Conservation (phyloP, 306 rosid species). For the Trifolium repens region DNA sequence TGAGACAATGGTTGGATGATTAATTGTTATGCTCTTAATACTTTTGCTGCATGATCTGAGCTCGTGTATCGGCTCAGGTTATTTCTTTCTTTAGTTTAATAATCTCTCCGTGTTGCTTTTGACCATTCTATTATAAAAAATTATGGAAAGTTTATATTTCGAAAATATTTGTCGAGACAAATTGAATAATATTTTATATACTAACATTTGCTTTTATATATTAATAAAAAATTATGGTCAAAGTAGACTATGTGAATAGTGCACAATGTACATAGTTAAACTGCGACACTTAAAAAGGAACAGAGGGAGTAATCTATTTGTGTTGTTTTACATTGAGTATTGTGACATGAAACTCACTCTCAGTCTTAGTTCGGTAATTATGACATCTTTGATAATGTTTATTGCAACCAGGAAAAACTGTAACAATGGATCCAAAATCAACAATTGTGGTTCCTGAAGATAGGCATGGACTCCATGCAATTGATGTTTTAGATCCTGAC, state of each 20-base stretch:
- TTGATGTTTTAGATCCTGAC: slow-evolving; percentile 91
- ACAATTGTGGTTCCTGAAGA: slow-evolving; percentile 81
- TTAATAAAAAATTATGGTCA: too few species aligned
- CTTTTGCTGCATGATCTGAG: neutral
- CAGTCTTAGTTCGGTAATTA: neutral
- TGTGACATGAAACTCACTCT: too few species aligned
- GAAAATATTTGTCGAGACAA: too few species aligned
- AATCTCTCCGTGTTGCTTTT: too few species aligned
- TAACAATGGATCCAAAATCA: slow-evolving; percentile 67
- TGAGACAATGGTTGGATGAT: slow-evolving; percentile 8
- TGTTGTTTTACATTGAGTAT: neutral
- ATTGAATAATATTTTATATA: too few species aligned
- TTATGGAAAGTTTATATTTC: too few species aligned
- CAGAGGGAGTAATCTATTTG: neutral
- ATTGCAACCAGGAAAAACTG: slow-evolving; percentile 71
- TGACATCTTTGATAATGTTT: slow-evolving; percentile 2
- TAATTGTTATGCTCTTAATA: neutral
- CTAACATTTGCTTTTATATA: too few species aligned
- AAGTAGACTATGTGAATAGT: too few species aligned
- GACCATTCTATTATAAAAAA: too few species aligned
- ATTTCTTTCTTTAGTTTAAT: neutral
- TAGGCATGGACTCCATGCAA: slow-evolving; percentile 79
- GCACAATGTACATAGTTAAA: too few species aligned
- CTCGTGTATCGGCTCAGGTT: neutral
- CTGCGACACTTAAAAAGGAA: too few species aligned